phyloP scores from a whole-genome alignment of 768 basidiomycete species.

The Galerina marginata region DNA sequence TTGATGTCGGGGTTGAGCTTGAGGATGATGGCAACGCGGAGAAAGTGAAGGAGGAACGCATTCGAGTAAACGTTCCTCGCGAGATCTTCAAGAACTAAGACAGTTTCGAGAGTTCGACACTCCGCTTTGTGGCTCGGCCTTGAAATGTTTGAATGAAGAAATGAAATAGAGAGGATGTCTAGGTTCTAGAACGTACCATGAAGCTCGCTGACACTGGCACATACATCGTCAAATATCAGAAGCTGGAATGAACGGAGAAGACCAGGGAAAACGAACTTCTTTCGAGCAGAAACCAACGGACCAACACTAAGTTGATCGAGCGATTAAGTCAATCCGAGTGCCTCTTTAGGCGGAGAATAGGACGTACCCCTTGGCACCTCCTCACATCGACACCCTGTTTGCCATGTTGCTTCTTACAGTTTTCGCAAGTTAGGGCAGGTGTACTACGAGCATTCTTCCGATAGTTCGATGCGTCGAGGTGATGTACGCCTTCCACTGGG shows the following conservation, averaged over 20 bases:
- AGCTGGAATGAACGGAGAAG: not conserved
- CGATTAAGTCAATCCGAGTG: not conserved
- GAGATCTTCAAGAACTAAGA: slow-evolving; percentile 3
- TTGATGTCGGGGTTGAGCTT: slow-evolving; percentile 2
- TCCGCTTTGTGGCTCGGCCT: slow-evolving; percentile 15
- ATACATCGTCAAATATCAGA: not conserved
- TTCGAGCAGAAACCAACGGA: slow-evolving; percentile 11
- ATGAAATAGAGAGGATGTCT: no score
- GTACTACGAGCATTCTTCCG: slow-evolving; percentile 1
- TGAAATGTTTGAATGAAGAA: not conserved
- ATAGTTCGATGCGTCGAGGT: slow-evolving; percentile 8
- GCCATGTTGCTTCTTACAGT: slow-evolving; percentile 2
- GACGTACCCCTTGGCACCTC: slow-evolving; percentile 9
- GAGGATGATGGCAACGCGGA: slow-evolving; percentile 10
- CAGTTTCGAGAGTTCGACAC: not conserved
- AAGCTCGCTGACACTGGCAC: slow-evolving; percentile 1
- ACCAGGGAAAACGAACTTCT: not conserved
- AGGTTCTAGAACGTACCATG: slow-evolving; percentile 1
- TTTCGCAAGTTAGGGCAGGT: slow-evolving; percentile 7
- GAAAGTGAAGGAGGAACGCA: slow-evolving; percentile 5
- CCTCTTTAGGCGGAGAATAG: not conserved
- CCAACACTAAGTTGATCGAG: not conserved
- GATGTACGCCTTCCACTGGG: slow-evolving; percentile 8
- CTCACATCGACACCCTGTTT: slow-evolving; percentile 4
- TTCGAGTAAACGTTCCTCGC: not conserved